phyloP scores from a whole-genome alignment of 345 rosid species.

The Mercurialis annua region DNA sequence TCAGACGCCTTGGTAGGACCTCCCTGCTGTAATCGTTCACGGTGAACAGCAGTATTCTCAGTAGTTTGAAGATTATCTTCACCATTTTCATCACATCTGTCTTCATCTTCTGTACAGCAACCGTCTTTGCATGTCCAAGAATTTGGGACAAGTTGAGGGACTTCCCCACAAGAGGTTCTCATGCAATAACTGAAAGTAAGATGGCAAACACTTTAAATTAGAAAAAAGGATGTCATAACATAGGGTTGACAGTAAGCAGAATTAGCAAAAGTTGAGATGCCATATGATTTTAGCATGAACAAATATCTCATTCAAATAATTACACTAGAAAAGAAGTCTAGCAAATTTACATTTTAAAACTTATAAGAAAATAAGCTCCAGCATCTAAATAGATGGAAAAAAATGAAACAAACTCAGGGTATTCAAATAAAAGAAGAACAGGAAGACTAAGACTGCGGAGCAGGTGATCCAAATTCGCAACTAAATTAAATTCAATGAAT shows the following conservation, averaged over 20 bases:
- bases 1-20: constrained; percentile 12
- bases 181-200: constrained; percentile 46
- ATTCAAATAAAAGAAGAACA: not conserved
- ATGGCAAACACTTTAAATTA: constrained; percentile 12
- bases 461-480: not conserved
- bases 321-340: not conserved
- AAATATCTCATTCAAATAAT: not conserved
- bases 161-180: not conserved
- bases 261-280: not conserved
- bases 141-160: constrained; percentile 1
- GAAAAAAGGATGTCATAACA: not conserved
- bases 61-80: constrained; percentile 14
- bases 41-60: constrained; percentile 7
- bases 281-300: not conserved
- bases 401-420: not conserved
- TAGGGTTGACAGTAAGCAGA: not conserved
- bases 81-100: constrained; percentile 2
- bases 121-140: constrained; percentile 46
- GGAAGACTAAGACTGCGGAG: not conserved
- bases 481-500: no score
- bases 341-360: not conserved
- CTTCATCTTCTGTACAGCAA: not conserved
- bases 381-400: not conserved
- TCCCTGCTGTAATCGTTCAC: not conserved
- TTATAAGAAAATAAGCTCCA: not conserved